Base-by-base conservation (phyloP, 2,329 filamentous ascomycete genomes). In the Ophiocordyceps camponoti-saundersi region DNA sequence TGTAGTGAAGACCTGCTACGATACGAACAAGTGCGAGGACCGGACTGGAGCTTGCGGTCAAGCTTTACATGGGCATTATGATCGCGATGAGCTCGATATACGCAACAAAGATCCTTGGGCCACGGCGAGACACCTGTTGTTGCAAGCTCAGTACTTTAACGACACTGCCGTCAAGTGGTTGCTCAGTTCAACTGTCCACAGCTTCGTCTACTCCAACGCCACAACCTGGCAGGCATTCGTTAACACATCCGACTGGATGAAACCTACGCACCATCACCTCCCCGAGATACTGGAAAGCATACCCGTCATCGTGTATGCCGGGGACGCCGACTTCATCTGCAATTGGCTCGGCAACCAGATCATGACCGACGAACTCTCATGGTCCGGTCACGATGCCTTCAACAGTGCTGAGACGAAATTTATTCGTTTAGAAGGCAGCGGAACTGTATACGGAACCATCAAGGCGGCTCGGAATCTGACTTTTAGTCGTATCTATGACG, bases 331-430 rank as follows among this genome's bases (percentile, higher is more conserved):
- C 66, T 90, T 80, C 68, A 92, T 92, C 65, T 79, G 86, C 82
- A 95, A 96, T 78, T 95, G 89, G 89, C 85, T 98, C 53, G 92
- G 90, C 56, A 96, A 96, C 78, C 80, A 86, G 65, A 89, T 85
- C 50, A 96, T 92, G 92, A 81, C 85, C 48, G 82, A 94, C 62
- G 84, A 80, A 47, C 86, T 98, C 44, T 85, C 95, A 67, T 98
- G 90, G 89, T 71, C 81, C 45, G 90, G 88, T 59, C 78, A 94
- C 70, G 77, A 83, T 66, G 74, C 70, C 48, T 96, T 84, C 71
- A 80, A 84, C 61, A 73, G 79, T 53, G 80, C 82, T 47, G 64
- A 80, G 55, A 65, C 83, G 54, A 64, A 83, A 66, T 77, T 84
- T 55, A 79, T 95, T 52, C 74, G 72, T 57, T 72, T 89, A 48